Conservation (phyloP, 1,139 yeast genomes). For the Taphrina confusa region DNA sequence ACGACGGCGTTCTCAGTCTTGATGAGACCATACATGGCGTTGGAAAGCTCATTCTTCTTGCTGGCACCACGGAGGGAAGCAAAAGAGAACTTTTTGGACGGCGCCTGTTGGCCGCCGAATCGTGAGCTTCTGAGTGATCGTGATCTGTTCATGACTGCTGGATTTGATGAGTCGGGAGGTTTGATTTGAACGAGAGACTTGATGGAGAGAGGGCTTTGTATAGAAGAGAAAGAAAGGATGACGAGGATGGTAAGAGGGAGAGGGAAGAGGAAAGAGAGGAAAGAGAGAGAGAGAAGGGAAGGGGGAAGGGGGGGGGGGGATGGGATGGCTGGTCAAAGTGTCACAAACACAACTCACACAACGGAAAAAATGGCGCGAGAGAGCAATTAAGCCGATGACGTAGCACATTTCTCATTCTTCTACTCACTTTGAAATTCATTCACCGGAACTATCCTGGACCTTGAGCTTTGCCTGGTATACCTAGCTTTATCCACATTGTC, state of each 20-base stretch:
- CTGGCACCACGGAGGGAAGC: slow-evolving; percentile 26
- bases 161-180: not conserved
- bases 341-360: not conserved
- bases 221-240: not conserved
- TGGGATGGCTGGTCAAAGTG: not conserved
- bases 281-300: not conserved
- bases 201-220: no score
- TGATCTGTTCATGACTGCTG: slow-evolving; percentile 32
- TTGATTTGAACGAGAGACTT: not conserved
- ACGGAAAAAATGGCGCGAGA: not conserved
- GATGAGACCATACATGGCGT: slow-evolving; percentile 52
- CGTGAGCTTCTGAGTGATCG: slow-evolving; percentile 31
- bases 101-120: slow-evolving; percentile 20
- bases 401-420: slow-evolving; percentile 5
- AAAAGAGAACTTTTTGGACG: slow-evolving; percentile 30
- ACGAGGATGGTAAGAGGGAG: not conserved
- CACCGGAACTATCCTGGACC: no score
- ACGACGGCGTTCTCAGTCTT: slow-evolving; percentile 80
- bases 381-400: not conserved
- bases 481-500: no score
- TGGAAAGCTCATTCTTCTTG: slow-evolving; percentile 30
- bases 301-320: not conserved
- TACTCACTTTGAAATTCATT: no score
- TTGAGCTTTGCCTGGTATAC: no score
- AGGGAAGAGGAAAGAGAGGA: not conserved